These are phyloP conservation scores for Chloris gayana DNA, from an alignment of 176 grass and related monocot species.

Conservation along the genomic window DNA sequence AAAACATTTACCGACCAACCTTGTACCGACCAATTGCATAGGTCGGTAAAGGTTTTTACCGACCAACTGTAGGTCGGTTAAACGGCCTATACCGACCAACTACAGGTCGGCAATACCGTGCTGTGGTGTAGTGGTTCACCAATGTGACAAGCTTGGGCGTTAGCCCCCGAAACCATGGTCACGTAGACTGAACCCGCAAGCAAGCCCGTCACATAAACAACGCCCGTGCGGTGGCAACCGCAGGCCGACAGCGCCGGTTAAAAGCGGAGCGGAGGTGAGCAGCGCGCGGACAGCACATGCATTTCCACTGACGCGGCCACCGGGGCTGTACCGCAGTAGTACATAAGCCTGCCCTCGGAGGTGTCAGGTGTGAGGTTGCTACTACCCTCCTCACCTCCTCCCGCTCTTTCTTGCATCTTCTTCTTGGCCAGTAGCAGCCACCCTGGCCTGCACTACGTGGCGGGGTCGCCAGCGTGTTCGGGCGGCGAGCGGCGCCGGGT, in stretches of 20 bases:
- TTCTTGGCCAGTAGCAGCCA: conserved; percentile 14
- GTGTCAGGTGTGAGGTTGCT: conserved; percentile 58
- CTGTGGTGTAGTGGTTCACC: no score
- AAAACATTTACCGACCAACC: no score
- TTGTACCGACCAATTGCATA: no score
- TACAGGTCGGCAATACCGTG: no score
- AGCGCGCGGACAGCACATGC: neutral
- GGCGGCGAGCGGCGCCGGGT: conserved; percentile 81
- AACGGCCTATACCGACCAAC: no score
- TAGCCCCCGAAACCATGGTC: conserved; percentile 1
- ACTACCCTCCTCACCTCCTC: conserved; percentile 57
- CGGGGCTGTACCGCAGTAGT: no score
- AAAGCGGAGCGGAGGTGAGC: conserved; percentile 1
- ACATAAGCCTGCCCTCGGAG: no score
- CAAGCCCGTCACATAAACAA: conserved; percentile 24
- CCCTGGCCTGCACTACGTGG: conserved; percentile 66
- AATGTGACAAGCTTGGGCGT: conserved; percentile 44
- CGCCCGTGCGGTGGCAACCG: conserved; percentile 26
- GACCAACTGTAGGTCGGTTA: no score
- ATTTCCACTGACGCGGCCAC: no score
- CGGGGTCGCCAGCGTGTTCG: conserved; percentile 57
- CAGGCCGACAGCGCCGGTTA: conserved; percentile 23
- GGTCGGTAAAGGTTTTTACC: no score
- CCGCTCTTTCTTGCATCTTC: conserved; percentile 5
- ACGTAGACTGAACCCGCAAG: conserved; percentile 26